Evolutionary conservation across 371 early-diverging fungal species (phyloP).

Genomic region (Mucor lusitanicus): DNA sequence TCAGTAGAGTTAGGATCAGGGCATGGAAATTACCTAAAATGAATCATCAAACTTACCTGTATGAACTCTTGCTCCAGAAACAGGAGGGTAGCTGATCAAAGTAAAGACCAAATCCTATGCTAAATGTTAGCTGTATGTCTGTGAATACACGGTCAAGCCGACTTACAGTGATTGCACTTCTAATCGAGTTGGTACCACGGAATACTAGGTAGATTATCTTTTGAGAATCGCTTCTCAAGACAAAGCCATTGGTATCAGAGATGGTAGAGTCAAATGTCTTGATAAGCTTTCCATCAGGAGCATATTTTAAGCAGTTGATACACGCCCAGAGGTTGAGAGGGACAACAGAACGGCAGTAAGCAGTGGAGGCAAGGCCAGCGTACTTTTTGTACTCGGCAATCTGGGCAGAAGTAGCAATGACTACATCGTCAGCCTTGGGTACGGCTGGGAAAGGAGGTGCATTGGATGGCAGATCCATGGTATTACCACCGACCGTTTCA

Average conservation of each 20-base stretch:
- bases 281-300: slow-evolving; percentile 28
- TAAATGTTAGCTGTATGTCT: background rate
- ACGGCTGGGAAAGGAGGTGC: slow-evolving; percentile 5
- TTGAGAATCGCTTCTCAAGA: slow-evolving; percentile 23
- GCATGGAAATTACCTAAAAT: background rate
- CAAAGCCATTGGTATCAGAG: slow-evolving; percentile 25
- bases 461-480: slow-evolving; percentile 10
- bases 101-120: slow-evolving; percentile 15
- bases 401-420: slow-evolving; percentile 9
- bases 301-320: slow-evolving; percentile 15
- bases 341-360: slow-evolving; percentile 28
- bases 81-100: slow-evolving; percentile 19
- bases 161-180: slow-evolving; percentile 22
- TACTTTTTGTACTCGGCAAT: slow-evolving; percentile 12
- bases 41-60: slow-evolving; percentile 1
- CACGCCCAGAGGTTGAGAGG: slow-evolving; percentile 22
- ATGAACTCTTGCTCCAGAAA: slow-evolving; percentile 30
- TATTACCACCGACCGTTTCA: slow-evolving; percentile 4
- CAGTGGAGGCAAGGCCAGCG: slow-evolving; percentile 25
- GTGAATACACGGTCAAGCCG: too few relatives aligned
- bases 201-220: slow-evolving; percentile 28
- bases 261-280: slow-evolving; percentile 19
- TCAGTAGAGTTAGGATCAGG: background rate
- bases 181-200: slow-evolving; percentile 33
- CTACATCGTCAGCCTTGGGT: slow-evolving; percentile 10